phyloP scores from a whole-genome alignment of 768 basidiomycete genomes.

The Trametes gibbosa region DNA sequence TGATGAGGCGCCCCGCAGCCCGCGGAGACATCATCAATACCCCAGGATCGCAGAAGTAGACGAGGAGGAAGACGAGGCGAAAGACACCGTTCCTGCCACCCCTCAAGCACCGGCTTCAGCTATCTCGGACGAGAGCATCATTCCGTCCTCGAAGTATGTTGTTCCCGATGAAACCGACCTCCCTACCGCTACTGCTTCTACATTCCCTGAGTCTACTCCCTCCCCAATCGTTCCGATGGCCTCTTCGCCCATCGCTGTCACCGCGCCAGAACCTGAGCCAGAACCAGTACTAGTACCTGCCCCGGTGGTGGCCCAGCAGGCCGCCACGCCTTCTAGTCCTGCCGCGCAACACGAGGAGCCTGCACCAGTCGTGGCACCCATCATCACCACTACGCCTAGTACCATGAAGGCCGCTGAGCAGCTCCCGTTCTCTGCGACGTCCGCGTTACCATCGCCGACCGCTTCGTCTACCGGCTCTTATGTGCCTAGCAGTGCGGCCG shows the following conservation, averaged over 20 bases:
- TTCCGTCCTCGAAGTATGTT: conserved; percentile 33
- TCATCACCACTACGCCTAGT: conserved; percentile 16
- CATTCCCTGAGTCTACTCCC: conserved; percentile 24
- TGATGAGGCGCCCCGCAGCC: conserved; percentile 26
- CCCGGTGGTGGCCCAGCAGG: not conserved
- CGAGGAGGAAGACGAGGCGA: conserved; percentile 41
- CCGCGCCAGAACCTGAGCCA: conserved; percentile 10
- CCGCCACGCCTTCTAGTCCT: conserved; percentile 11
- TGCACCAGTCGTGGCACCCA: not conserved
- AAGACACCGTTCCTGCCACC: not conserved
- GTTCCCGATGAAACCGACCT: conserved; percentile 29
- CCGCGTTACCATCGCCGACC: conserved; percentile 23
- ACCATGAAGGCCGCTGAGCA: conserved; percentile 19
- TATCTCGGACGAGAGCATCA: conserved; percentile 21
- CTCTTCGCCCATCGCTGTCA: not conserved
- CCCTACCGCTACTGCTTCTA: conserved; percentile 29
- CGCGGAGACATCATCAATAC: conserved; percentile 35
- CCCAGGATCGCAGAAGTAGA: conserved; percentile 71
- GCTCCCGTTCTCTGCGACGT: conserved; percentile 13
- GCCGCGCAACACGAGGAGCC: conserved; percentile 5
- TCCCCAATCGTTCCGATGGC: not conserved
- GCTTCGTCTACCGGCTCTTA: conserved; percentile 20
- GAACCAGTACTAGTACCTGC: conserved; percentile 1
- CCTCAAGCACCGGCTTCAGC: not conserved
- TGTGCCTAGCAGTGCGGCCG: conserved; percentile 23